Base-by-base conservation (phyloP, 2,329 filamentous ascomycete species). In the Hypoxylon rubiginosum region DNA sequence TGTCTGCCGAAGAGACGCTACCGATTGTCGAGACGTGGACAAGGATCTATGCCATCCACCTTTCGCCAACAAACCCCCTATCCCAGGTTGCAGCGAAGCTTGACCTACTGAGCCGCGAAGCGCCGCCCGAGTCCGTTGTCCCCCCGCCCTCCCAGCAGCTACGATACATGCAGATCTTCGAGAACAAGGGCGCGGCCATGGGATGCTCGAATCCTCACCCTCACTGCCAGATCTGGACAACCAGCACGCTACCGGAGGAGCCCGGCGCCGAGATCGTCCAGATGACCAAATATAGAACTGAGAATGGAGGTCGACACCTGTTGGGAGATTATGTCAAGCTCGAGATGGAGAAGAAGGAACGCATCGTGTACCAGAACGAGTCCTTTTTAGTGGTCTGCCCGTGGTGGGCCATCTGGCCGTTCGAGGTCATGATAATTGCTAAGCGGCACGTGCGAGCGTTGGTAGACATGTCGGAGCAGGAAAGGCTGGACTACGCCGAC, bases 381-480 rank as follows among this genome's bases (percentile, higher is more conserved):
- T 85, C 85, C 0, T 99, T 98, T 79, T 82, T 97, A 45, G 91
- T 94, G 0, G 88, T 98, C 15, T 97, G 94, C 75, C 96, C 96
- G 0, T 99, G 96, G 94, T 99, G 96, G 96, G 96, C 93, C 0
- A 86, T 93, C 17, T 99, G 96, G 96, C 96, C 96, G 0, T 99
- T 97, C 67, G 96, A 99, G 83, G 91, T 95, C 50, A 91, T 99
- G 84, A 87, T 99, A 64, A 84, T 97, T 30, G 89, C 92, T 66
- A 97, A 93, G 82, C 84, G 89, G 66, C 94, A 97, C 78, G 91
- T 94, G 71, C 89, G 94, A 45, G 91, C 92, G 0, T 85, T 99
- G 49, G 90, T 97, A 15, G 95, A 99, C 77, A 84, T 99, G 39
- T 87, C 86, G 53, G 84, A 86, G 9, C 80, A 85, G 26, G 95